phyloP scores from a whole-genome alignment of 2,329 filamentous ascomycete species.

The Colletotrichum sp. region DNA sequence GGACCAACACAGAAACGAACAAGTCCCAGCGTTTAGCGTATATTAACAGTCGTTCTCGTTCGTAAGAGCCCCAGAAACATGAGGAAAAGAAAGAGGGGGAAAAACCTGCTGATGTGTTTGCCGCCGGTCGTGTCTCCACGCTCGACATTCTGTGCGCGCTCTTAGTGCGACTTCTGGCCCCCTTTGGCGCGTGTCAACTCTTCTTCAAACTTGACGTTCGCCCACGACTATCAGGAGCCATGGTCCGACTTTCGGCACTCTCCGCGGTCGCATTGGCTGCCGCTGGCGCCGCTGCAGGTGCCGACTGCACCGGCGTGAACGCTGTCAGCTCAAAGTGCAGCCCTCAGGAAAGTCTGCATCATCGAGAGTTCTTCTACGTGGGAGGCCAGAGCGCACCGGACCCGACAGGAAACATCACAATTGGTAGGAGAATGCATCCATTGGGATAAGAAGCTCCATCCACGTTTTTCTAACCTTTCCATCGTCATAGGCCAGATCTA shows the following conservation, averaged over 20 bases:
- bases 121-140: neutral
- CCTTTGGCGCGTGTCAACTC: neutral
- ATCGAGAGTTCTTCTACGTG: slow-evolving; percentile 33
- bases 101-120: neutral
- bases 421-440: neutral
- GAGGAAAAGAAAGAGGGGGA: neutral
- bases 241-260: neutral
- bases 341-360: slow-evolving; percentile 9
- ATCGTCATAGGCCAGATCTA: slow-evolving; percentile 30
- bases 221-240: neutral
- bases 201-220: neutral
- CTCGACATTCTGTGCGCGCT: neutral
- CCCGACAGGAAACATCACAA: slow-evolving; percentile 25
- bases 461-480: neutral
- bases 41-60: slow-evolving; percentile 3
- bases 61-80: neutral
- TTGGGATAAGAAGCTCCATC: fast-evolving
- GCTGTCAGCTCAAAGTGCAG: slow-evolving; percentile 8
- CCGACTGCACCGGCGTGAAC: slow-evolving; percentile 8
- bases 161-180: neutral
- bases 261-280: neutral
- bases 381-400: slow-evolving; percentile 30
- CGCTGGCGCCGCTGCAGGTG: neutral
- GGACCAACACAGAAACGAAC: neutral
- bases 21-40: slow-evolving; percentile 6